Evolutionary conservation across 352 stramenopile genomes (phyloP).

Genomic region (Globisporangium splendens): DNA sequence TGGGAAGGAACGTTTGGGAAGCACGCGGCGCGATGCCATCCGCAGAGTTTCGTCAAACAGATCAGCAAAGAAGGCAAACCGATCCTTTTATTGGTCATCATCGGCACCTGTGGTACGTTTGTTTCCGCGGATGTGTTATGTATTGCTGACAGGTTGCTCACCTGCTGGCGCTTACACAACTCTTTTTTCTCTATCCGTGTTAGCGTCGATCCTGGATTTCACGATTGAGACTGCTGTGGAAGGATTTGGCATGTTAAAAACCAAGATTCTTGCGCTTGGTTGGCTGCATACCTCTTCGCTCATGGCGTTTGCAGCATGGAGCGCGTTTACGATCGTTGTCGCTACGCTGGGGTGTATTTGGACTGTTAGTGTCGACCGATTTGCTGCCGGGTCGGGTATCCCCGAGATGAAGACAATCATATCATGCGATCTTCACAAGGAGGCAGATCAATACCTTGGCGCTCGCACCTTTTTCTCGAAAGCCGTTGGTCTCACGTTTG

Average conservation of each 20-base stretch:
- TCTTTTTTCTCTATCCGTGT: not conserved
- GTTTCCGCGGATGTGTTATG: not conserved
- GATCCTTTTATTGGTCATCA: constrained; percentile 42
- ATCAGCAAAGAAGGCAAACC: constrained; percentile 52
- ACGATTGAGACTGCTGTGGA: constrained; percentile 30
- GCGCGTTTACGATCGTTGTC: constrained; percentile 29
- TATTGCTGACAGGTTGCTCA: not conserved
- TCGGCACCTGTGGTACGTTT: constrained; percentile 45
- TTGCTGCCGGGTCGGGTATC: constrained; percentile 61
- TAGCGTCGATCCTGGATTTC: constrained; percentile 56
- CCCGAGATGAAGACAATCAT: constrained; percentile 82
- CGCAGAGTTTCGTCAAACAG: constrained; percentile 30
- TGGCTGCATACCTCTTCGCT: constrained; percentile 13
- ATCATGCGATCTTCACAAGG: constrained; percentile 44
- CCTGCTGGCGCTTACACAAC: not conserved
- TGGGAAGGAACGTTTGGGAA: constrained; percentile 42
- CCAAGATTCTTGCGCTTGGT: constrained; percentile 16
- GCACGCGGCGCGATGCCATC: constrained; percentile 27
- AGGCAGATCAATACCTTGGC: constrained; percentile 42
- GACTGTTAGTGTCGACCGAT: constrained; percentile 38
- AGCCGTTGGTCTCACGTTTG: constrained; percentile 88
- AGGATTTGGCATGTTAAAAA: constrained; percentile 16
- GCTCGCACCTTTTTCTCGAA: constrained; percentile 67
- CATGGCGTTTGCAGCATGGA: constrained; percentile 26
- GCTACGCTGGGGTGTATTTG: constrained; percentile 34